Base-by-base conservation (phyloP, 441 rosid species). In the Syzygium malaccense region DNA sequence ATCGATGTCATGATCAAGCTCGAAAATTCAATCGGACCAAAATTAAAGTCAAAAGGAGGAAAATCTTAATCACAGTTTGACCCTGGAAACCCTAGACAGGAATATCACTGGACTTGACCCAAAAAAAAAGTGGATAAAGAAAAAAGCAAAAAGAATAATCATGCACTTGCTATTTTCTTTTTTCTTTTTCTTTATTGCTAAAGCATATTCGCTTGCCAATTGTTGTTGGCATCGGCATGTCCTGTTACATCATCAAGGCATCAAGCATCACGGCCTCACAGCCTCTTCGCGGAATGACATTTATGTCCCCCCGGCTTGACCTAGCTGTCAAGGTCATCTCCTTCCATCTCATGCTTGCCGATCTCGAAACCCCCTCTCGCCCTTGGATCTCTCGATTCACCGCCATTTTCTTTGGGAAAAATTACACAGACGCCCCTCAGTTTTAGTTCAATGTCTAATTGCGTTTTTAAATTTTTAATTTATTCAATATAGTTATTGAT, bases 391-490 rank as follows among this genome's bases (percentile, higher is more conserved):
- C 3, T 66, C 0, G 0, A 2, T 30, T 32, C 78, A 32, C 78
- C 78, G 7, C 78, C 23, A 8, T 17, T 8, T 32, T 66, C 75
- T 66, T 17, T 66, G 32, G 18, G 2, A 13, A 26, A 60, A 26
- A 28, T 60, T 5, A 60, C 17, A 57, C 7, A 11, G 11, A 26
- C 13, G 8, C 45, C 45, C 45, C 45, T 41, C 7, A 41, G 7
- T 41, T 41, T 41, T 41, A 41, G 45, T 6, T 41, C 7, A 41
- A 41, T 41, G 41, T 37, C 41, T 37, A 37, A 37, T 37, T 1
- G 45, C 45, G 0, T 60, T 17, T 51, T 1, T 0, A 0, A 60
- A 62, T 0, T 17, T n/a, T n/a, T 62, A 14, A 0, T 7, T n/a
- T 62, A 14, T 14, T 62, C 7, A 8, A 62, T 62, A 14, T 1